A percentile compares a stretch with the other conserved stretches of the same genome.
Conservation (phyloP, 805 yeast species). For the Kazachstania kunashirensis region DNA sequence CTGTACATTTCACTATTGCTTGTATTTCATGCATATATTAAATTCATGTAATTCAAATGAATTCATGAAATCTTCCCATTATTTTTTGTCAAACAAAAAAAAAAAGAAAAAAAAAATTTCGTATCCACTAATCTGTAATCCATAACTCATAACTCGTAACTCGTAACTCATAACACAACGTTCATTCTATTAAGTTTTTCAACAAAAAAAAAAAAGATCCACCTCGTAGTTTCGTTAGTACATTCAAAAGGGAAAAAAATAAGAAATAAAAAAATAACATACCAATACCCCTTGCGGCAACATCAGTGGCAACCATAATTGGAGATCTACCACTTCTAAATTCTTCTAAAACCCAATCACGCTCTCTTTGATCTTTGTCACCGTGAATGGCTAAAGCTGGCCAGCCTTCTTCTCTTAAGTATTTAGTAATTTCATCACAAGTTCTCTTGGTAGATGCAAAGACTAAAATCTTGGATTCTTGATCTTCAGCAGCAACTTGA, state of each 20-base stretch:
- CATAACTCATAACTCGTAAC: too few species aligned
- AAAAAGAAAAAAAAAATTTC: neutral
- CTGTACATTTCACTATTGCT: neutral
- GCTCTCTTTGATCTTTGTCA: slow-evolving; percentile 94
- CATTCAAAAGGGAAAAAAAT: slow-evolving; percentile 7
- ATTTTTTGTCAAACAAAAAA: neutral
- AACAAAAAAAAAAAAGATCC: too few species aligned
- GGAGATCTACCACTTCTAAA: slow-evolving; percentile 90
- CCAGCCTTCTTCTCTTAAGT: slow-evolving; percentile 94
- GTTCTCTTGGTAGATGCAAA: slow-evolving; percentile 97
- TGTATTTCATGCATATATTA: slow-evolving; percentile 1
- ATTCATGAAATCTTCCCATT: neutral
- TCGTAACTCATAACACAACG: too few species aligned
- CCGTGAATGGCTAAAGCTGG: slow-evolving; percentile 98
- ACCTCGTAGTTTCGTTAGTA: slow-evolving; percentile 10
- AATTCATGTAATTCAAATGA: too few species aligned
- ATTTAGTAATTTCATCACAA: slow-evolving; percentile 90
- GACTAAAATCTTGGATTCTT: slow-evolving; percentile 68
- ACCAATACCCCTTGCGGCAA: slow-evolving; percentile 99
- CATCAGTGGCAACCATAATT: slow-evolving; percentile 98
- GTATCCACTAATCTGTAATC: too few species aligned
- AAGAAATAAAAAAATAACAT: slow-evolving; percentile 38
- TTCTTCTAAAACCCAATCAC: slow-evolving; percentile 96
- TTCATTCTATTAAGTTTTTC: too few species aligned
- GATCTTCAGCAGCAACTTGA: slow-evolving; percentile 63